These are phyloP conservation scores for Lactarius sp. DNA, from an alignment of 768 basidiomycete species.

Conservation along the genomic window DNA sequence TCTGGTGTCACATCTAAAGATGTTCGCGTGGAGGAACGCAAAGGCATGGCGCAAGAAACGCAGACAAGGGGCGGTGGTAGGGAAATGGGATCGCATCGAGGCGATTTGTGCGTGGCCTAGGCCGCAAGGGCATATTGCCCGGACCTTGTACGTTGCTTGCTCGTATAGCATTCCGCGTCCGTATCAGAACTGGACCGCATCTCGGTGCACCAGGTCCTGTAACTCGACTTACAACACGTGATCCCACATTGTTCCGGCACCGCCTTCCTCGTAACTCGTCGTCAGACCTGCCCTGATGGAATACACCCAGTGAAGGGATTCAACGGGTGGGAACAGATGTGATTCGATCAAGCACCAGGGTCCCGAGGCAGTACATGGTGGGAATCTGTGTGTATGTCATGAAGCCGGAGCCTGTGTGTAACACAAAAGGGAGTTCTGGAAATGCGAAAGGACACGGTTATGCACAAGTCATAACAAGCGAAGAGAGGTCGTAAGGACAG, in stretches of 20 bases:
- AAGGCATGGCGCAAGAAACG: constrained; percentile 9
- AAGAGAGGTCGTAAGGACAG: constrained; percentile 1
- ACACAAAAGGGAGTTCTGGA: constrained; percentile 7
- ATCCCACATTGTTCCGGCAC: constrained; percentile 22
- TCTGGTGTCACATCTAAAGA: neutral
- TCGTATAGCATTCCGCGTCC: constrained; percentile 15
- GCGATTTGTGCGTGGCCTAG: neutral
- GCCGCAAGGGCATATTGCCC: neutral
- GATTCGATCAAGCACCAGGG: constrained; percentile 10
- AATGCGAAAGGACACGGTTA: neutral
- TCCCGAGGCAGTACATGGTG: constrained; percentile 22
- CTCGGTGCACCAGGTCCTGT: constrained; percentile 6
- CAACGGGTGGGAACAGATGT: constrained; percentile 1
- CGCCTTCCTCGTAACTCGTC: constrained; percentile 20
- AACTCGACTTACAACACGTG: neutral
- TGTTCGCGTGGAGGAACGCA: neutral
- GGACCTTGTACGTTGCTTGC: constrained; percentile 7
- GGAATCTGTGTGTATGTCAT: constrained; percentile 12
- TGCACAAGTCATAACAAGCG: constrained; percentile 20
- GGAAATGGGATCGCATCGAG: too few species aligned
- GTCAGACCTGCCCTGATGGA: constrained; percentile 2
- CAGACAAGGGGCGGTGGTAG: neutral
- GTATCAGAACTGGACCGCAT: neutral
- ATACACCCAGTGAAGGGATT: constrained; percentile 7
- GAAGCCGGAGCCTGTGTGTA: neutral